Conservation (phyloP, 1,284 basidiomycete species). For the Schizophyllum commune region DNA sequence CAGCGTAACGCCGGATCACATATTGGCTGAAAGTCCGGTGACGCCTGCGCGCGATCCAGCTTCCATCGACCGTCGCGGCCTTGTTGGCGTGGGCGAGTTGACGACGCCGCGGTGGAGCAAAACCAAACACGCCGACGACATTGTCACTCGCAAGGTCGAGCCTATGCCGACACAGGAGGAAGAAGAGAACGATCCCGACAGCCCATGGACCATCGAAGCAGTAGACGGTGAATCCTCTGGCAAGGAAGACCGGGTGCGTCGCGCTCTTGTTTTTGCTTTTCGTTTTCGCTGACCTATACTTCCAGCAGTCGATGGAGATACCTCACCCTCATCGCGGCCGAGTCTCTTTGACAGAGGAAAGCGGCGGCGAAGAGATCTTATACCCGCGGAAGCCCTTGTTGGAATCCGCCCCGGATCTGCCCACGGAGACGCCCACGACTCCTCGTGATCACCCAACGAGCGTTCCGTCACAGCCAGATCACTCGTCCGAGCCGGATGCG, state of each 20-base stretch:
- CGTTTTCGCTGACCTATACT: conserved; percentile 6
- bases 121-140: conserved; percentile 29
- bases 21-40: conserved; percentile 39
- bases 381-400: conserved; percentile 60
- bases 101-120: conserved; percentile 89
- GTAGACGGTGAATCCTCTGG: conserved; percentile 71
- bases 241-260: conserved; percentile 47
- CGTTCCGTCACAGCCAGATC: conserved; percentile 13
- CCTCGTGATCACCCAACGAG: conserved; percentile 16
- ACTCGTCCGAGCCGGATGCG: conserved; percentile 14
- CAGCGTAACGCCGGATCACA: conserved; percentile 33
- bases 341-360: conserved; percentile 33
- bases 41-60: conserved; percentile 78
- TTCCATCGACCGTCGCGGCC: conserved; percentile 77
- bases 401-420: conserved; percentile 26
- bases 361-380: conserved; percentile 75
- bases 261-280: conserved; percentile 8
- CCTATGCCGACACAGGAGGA: conserved; percentile 7
- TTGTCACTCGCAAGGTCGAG: conserved; percentile 7
- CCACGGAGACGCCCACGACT: conserved; percentile 18
- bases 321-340: conserved; percentile 8
- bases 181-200: conserved; percentile 46
- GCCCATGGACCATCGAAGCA: conserved; percentile 83
- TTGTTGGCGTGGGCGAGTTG: conserved; percentile 95
- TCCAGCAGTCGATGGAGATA: conserved; percentile 6